Percentiles rank a stretch among this genome's conserved stretches.
These are phyloP conservation scores for Trifolium pratense DNA, from an alignment of 306 rosid genomes.

Conservation along the genomic window DNA sequence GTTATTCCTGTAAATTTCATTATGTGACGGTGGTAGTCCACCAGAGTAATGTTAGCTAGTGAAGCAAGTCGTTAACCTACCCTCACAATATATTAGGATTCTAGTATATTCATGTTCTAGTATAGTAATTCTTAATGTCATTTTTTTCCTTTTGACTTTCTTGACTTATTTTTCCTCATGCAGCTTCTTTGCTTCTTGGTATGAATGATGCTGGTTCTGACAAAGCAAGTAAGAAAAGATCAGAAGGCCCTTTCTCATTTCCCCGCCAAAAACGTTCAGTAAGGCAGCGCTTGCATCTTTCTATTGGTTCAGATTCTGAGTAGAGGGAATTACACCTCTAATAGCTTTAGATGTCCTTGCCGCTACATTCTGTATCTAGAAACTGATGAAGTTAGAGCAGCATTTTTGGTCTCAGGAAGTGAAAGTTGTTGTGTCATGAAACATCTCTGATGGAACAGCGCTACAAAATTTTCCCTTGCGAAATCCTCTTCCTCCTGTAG, in stretches of 20 bases:
- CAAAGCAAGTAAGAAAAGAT: slow-evolving; percentile 67
- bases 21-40: too few species aligned
- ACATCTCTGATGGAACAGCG: slow-evolving; percentile 40
- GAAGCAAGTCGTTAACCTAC: too few species aligned
- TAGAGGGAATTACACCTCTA: slow-evolving; percentile 52
- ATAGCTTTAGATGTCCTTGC: slow-evolving; percentile 40
- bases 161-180: slow-evolving; percentile 49
- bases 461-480: slow-evolving; percentile 5
- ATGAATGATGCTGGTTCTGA: slow-evolving; percentile 77
- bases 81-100: too few species aligned
- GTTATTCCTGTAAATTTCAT: too few species aligned
- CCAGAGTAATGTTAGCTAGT: too few species aligned
- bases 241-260: slow-evolving; percentile 91
- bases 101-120: neutral
- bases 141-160: slow-evolving; percentile 16
- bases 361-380: slow-evolving; percentile 42
- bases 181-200: slow-evolving; percentile 93
- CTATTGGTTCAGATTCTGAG: slow-evolving; percentile 89
- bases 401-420: slow-evolving; percentile 44
- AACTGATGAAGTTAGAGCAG: slow-evolving; percentile 43
- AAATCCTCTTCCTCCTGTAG: slow-evolving; percentile 40
- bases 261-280: slow-evolving; percentile 99
- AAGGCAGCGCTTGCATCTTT: slow-evolving; percentile 69
- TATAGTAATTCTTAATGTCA: neutral
- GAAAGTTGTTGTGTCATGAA: slow-evolving; percentile 41